Conservation (phyloP, 2,329 filamentous ascomycete species). For the Parastagonospora nodorum region DNA sequence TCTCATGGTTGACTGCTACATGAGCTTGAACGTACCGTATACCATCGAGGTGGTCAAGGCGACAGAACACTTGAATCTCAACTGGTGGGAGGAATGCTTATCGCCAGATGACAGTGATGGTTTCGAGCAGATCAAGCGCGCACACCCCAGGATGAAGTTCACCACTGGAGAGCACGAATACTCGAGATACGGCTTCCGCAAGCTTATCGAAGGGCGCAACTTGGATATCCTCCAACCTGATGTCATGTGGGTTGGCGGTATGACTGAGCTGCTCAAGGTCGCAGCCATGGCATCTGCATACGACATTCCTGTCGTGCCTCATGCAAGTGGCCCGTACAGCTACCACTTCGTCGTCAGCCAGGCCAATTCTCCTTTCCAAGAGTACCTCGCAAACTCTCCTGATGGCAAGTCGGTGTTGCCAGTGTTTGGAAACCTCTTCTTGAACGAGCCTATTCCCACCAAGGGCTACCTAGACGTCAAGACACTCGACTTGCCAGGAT, state of each 20-base stretch:
- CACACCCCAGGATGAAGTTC: conserved; percentile 89
- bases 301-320: conserved; percentile 93
- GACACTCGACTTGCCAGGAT: conserved; percentile 85
- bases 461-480: conserved; percentile 81
- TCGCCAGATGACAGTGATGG: conserved; percentile 91
- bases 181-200: conserved; percentile 91
- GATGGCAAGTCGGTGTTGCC: conserved; percentile 89
- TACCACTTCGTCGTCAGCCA: conserved; percentile 97
- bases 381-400: conserved; percentile 91
- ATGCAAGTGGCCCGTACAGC: conserved; percentile 90
- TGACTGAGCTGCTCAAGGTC: conserved; percentile 91
- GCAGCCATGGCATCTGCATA: conserved; percentile 89
- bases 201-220: conserved; percentile 88
- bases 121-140: conserved; percentile 85
- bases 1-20: conserved; percentile 95
- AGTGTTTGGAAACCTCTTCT: conserved; percentile 88
- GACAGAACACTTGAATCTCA: conserved; percentile 82
- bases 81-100: conserved; percentile 97
- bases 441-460: conserved; percentile 86
- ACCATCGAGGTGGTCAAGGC: conserved; percentile 89
- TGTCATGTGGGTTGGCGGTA: conserved; percentile 94
- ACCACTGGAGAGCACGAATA: conserved; percentile 97
- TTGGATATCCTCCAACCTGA: conserved; percentile 94
- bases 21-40: conserved; percentile 91
- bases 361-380: conserved; percentile 91